A percentile compares a stretch with the other conserved stretches of the same genome.
Evolutionary conservation across 2,329 filamentous ascomycete genomes (phyloP).

Genomic region (Fusarium mangiferae): DNA sequence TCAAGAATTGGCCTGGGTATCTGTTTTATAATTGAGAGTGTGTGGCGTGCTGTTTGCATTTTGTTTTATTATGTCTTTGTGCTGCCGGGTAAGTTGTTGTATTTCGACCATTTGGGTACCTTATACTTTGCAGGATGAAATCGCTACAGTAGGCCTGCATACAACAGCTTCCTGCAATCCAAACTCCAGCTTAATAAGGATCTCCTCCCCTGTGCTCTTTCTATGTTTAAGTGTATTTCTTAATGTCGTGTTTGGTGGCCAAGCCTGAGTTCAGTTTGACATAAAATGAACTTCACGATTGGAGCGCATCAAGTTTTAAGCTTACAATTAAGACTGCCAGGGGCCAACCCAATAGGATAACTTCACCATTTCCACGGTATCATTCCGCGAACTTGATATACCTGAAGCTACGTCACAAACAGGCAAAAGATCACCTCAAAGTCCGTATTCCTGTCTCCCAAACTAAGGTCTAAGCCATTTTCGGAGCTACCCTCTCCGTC

Average conservation of each 20-base stretch:
- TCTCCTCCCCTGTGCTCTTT: rapidly evolving
- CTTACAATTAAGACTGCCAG: background rate
- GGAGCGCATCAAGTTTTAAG: conserved; percentile 2
- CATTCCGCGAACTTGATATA: background rate
- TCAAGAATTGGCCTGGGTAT: rapidly evolving
- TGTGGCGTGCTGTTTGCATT: background rate
- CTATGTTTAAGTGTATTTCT: rapidly evolving
- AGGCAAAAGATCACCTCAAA: conserved; percentile 5
- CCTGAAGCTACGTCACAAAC: background rate
- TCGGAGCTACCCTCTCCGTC: conserved; percentile 15
- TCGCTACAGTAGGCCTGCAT: background rate
- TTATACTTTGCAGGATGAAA: no score
- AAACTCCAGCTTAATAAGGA: rapidly evolving
- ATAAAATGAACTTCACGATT: background rate
- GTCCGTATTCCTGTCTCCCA: background rate
- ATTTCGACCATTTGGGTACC: background rate
- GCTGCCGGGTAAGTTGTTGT: background rate
- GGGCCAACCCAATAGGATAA: background rate
- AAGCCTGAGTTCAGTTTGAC: rapidly evolving
- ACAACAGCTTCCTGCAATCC: rapidly evolving
- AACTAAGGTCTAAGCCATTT: background rate
- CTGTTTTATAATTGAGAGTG: rapidly evolving
- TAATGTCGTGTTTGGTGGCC: rapidly evolving
- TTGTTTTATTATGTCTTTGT: rapidly evolving
- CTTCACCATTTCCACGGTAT: background rate